These are phyloP conservation scores for Hippophae rhamnoides DNA, from an alignment of 306 rosid species.

Conservation along the genomic window DNA sequence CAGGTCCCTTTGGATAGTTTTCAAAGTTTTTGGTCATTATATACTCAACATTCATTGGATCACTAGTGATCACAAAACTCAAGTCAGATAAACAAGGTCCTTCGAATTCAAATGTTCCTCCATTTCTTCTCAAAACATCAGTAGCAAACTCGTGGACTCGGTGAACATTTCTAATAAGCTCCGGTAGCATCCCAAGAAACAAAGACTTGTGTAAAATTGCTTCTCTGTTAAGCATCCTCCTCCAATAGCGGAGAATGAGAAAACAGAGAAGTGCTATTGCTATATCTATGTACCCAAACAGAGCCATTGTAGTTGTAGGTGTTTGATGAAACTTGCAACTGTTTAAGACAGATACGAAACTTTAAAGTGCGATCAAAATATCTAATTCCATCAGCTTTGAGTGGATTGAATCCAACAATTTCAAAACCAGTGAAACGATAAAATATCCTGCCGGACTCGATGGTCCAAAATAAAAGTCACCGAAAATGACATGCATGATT, in stretches of 20 bases:
- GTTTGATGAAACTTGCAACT: no score
- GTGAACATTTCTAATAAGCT: not conserved
- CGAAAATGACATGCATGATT: no score
- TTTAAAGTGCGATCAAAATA: no score
- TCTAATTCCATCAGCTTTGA: no score
- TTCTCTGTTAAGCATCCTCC: not conserved
- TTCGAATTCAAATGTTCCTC: slow-evolving; percentile 16
- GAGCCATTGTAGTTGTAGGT: not conserved
- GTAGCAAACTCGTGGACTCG: slow-evolving; percentile 17
- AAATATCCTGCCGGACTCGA: no score
- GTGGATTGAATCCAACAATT: no score
- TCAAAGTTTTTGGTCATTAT: slow-evolving; percentile 14
- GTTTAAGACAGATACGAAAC: no score
- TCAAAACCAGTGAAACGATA: no score
- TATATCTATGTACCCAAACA: not conserved
- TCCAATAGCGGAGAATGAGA: slow-evolving; percentile 2
- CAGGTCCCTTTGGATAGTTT: slow-evolving; percentile 21
- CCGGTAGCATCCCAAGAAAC: slow-evolving; percentile 20
- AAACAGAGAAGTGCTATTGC: slow-evolving; percentile 2
- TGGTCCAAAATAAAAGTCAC: no score
- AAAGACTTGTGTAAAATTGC: not conserved
- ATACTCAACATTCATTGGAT: slow-evolving; percentile 33
- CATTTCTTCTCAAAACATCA: slow-evolving; percentile 1
- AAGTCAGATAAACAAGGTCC: slow-evolving; percentile 27
- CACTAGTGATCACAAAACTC: slow-evolving; percentile 12